A percentile compares a stretch with the other conserved stretches of the same genome.
Evolutionary conservation across 805 yeast species (phyloP).

Genomic region (Yarrowia sp.): DNA sequence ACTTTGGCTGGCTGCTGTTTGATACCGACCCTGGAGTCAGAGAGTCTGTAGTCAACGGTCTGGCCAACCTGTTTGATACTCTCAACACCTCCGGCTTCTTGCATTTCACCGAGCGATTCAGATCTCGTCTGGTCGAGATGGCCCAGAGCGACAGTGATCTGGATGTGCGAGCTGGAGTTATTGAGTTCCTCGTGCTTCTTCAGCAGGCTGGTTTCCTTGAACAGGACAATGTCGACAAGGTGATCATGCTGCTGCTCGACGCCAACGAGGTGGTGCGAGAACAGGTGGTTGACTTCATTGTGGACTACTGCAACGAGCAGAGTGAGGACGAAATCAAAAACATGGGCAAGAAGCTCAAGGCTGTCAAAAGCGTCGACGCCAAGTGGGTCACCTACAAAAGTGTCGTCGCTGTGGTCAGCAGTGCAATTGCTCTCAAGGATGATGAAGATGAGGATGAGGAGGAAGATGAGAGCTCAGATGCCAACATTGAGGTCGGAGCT

Average conservation of each 20-base stretch:
- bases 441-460: neutral
- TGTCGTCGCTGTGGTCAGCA: neutral
- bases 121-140: slow-evolving; percentile 61
- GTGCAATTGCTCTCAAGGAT: neutral
- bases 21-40: slow-evolving; percentile 63
- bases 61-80: slow-evolving; percentile 49
- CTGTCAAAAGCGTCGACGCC: neutral
- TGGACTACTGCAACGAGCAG: slow-evolving; percentile 37
- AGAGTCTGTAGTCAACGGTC: slow-evolving; percentile 55
- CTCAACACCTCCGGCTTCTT: slow-evolving; percentile 59
- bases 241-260: slow-evolving; percentile 44
- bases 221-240: slow-evolving; percentile 49
- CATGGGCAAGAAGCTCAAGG: slow-evolving; percentile 13
- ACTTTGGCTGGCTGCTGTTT: slow-evolving; percentile 81
- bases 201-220: slow-evolving; percentile 61
- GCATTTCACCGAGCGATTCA: slow-evolving; percentile 74
- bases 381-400: slow-evolving; percentile 7
- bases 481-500: neutral
- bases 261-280: slow-evolving; percentile 38
- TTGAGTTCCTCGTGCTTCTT: slow-evolving; percentile 53
- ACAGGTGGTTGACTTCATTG: slow-evolving; percentile 54
- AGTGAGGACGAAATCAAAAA: slow-evolving; percentile 31
- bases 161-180: slow-evolving; percentile 51
- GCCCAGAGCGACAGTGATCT: slow-evolving; percentile 54
- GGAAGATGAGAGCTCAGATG: neutral